Conservation (phyloP, 1,284 basidiomycete genomes). For the Irpex lacteus region DNA sequence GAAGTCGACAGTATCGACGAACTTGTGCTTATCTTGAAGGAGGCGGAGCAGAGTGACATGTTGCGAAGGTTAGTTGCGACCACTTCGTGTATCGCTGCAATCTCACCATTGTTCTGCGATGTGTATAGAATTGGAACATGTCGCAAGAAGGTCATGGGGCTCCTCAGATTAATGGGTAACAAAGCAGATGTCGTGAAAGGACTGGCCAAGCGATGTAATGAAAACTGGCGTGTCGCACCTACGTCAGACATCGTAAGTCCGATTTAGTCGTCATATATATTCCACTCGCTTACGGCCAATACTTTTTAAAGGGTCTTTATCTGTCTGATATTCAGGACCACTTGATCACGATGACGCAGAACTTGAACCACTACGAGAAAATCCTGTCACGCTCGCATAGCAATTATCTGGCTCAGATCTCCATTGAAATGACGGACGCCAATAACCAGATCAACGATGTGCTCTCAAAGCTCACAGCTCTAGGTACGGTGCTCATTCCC, state of each 20-base stretch:
- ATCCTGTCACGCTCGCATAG: constrained; percentile 98
- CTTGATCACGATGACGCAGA: constrained; percentile 99
- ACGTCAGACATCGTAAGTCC: constrained; percentile 90
- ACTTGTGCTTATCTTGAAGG: constrained; percentile 93
- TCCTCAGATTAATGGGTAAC: constrained; percentile 95
- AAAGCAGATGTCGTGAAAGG: constrained; percentile 99
- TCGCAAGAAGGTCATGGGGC: constrained; percentile 99
- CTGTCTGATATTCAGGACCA: constrained; percentile 97
- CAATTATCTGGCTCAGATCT: constrained; percentile 98
- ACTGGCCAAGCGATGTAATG: constrained; percentile 96
- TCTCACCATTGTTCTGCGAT: constrained; percentile 19
- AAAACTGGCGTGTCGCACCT: constrained; percentile 98
- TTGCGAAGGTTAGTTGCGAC: constrained; percentile 44
- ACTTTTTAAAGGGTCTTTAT: constrained; percentile 72
- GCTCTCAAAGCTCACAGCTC: constrained; percentile 94
- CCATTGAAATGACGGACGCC: constrained; percentile 99
- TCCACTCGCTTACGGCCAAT: background rate
- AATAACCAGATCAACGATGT: constrained; percentile 99
- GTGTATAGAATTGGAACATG: constrained; percentile 86
- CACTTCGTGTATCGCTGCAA: background rate
- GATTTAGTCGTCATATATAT: background rate
- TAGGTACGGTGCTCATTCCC: constrained; percentile 96
- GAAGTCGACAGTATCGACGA: constrained; percentile 99
- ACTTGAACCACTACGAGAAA: constrained; percentile 98
- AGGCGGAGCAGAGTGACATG: constrained; percentile 82